Percentiles rank a stretch among this genome's conserved stretches.
These are phyloP conservation scores for Yamadazyma akitaensis DNA, from an alignment of 805 yeast species.

Conservation along the genomic window DNA sequence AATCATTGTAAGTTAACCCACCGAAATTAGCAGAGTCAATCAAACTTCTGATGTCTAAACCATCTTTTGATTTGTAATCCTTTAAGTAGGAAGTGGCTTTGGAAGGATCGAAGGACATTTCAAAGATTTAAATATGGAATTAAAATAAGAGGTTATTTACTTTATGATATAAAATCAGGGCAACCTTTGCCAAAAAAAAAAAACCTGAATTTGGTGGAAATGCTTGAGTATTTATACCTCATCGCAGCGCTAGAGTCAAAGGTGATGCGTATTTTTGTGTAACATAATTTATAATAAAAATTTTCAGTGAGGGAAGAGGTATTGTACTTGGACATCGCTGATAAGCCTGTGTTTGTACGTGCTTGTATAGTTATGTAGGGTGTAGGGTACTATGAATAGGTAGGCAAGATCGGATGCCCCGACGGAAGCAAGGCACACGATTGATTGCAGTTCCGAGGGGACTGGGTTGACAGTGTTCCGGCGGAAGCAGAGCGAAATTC, in stretches of 20 bases:
- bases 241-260: slow-evolving; percentile 6
- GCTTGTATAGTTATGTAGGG: not conserved
- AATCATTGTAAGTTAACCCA: slow-evolving; percentile 96
- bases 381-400: not conserved
- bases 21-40: slow-evolving; percentile 91
- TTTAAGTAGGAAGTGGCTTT: slow-evolving; percentile 68
- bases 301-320: not conserved
- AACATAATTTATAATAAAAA: not conserved
- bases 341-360: not conserved
- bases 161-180: slow-evolving; percentile 22
- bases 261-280: slow-evolving; percentile 3
- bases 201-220: slow-evolving; percentile 10
- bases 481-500: not conserved
- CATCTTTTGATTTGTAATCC: slow-evolving; percentile 72
- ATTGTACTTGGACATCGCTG: not conserved
- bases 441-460: not conserved
- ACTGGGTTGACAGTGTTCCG: slow-evolving; percentile 1
- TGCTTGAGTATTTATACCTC: slow-evolving; percentile 7
- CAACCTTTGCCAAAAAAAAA: slow-evolving; percentile 43
- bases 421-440: not conserved
- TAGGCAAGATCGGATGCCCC: not conserved
- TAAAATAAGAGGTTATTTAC: slow-evolving; percentile 6
- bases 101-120: slow-evolving; percentile 31
- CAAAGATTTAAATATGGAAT: slow-evolving; percentile 1
- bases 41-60: slow-evolving; percentile 75